Evolutionary conservation across 805 yeast genomes (phyloP), one percentile per base, ranked within the genome.

Genomic region (Wickerhamomyces bovis): DNA sequence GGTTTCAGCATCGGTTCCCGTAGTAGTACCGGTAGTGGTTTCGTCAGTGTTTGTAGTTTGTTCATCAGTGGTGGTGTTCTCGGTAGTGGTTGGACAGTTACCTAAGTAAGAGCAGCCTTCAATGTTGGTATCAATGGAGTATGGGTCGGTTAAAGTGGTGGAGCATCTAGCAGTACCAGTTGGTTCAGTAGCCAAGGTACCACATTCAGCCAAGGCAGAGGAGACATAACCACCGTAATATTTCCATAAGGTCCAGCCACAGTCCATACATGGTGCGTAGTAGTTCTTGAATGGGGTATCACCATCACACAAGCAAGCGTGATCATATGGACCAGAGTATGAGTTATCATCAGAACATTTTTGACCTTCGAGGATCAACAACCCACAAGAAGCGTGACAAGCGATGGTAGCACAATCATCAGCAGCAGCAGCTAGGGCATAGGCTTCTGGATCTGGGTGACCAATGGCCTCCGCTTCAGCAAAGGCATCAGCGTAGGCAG

Each of bases 161-260:
- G 60, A 41, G 40, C 42, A 45, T 53, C 67, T 60, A 4, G 43
- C 22, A 15, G 67, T 58, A 48, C 67, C 68, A 36, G 68, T 64
- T 52, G 68, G 67, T n/a, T 53, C 46, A 33, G 61, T 50, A n/a
- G 57, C 44, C 39, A 55, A 53, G n/a, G 53, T 46, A 44, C 44
- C 45, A 53, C 68, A 65, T 20, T 44, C 59, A 22, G 47, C 53
- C 42, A 64, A 49, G n/a, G 65, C 60, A 20, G 52, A 44, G 2
- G 56, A 43, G 38, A 66, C 51, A 51, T 46, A 63, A 1, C 45
- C 18, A 20, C 59, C 60, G 49, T 65, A 65, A 45, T 63, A 60
- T n/a, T 50, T 43, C 64, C 64, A 66, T 42, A 66, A 47, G 50
- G 68, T 61, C 69, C 68, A 65, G 40, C 69, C 70, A 56, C 70